These are phyloP conservation scores for Venturia effusa DNA, from an alignment of 2,329 filamentous ascomycete genomes.

Conservation along the genomic window DNA sequence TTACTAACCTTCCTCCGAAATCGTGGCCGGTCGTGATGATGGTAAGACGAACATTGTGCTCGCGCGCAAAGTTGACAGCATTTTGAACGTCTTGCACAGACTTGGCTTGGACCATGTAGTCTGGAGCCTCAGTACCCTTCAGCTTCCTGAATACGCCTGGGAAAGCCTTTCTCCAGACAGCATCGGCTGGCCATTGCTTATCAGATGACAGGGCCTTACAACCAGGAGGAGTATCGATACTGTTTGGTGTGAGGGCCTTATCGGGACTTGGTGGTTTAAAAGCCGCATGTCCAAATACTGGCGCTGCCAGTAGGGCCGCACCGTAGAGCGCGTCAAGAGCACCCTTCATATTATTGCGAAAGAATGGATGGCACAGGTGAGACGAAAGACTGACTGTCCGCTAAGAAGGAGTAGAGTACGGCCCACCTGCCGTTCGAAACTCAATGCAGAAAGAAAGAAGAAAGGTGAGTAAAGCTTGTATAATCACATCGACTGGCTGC, in stretches of 20 bases:
- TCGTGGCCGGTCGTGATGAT: conserved; percentile 12
- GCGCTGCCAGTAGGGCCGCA: not conserved
- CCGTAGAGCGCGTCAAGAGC: not conserved
- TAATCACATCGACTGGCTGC: not conserved
- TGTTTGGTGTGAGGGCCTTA: conserved; percentile 10
- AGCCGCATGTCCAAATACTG: not conserved
- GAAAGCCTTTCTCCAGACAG: conserved; percentile 1
- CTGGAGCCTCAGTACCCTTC: conserved; percentile 9
- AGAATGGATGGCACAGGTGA: not conserved
- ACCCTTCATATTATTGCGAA: not conserved
- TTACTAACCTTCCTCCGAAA: conserved; percentile 9
- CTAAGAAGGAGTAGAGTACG: not conserved
- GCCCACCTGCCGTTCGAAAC: not conserved
- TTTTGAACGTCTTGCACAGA: conserved; percentile 9
- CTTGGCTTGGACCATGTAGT: conserved; percentile 11
- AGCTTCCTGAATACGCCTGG: conserved; percentile 9
- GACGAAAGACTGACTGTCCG: conserved; percentile 2
- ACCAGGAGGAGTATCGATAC: not conserved
- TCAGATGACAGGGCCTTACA: conserved; percentile 12
- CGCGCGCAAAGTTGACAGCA: conserved; percentile 10
- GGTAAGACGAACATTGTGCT: conserved; percentile 10
- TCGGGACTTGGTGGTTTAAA: conserved; percentile 11
- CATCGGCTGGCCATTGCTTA: conserved; percentile 10
- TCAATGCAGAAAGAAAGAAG: not conserved
- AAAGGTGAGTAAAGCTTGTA: not conserved